Evolutionary conservation across 768 basidiomycete species (phyloP), one percentile per base, ranked within the genome.

Genomic region (Mycena metata): DNA sequence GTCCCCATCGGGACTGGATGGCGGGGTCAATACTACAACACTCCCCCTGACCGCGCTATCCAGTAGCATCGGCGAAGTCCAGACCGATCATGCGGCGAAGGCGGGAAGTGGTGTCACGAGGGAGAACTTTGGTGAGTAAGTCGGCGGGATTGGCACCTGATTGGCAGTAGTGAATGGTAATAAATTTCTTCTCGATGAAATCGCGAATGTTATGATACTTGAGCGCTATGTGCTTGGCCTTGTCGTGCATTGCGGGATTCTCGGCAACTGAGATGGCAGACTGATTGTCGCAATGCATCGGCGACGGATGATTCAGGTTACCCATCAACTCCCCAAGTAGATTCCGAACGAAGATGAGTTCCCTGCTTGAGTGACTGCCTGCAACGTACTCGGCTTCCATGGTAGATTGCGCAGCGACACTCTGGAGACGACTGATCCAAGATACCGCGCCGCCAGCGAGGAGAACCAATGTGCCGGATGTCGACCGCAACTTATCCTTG

Each of bases 341-440:
- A 26, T 61, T 39, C 13, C 49, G 49, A 12, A 42, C 49, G 23
- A 60, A 60, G 13, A 41, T 50, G 10, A 60, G 33, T 16, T 60
- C 58, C 17, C 45, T 9, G 17, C 58, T n/a, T 0, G 59, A 36
- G 12, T 49, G 59, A n/a, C 46, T 61, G 36, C 36, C 36, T 3
- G 60, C 47, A 6, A 61, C 21, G 19, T 61, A 61, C 10, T 61
- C 49, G 0, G 60, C 60, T n/a, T 61, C 60, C 60, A 61, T 51
- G 2, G 60, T 61, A 5, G 49, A 61, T 41, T 51, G 49, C 0
- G 60, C 60, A 0, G 49, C 36, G 16, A 42, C 47, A 13, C 47
- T 51, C 17, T 61, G 60, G 5, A 50, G 17, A 6, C 49, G 36
- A 33, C 47, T 51, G 36, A 51, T 41, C 60, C 60, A 61, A 11